Evolutionary conservation across 202 grass and related monocot genomes (phyloP).

Genomic region (Cymbopogon flexuosus): DNA sequence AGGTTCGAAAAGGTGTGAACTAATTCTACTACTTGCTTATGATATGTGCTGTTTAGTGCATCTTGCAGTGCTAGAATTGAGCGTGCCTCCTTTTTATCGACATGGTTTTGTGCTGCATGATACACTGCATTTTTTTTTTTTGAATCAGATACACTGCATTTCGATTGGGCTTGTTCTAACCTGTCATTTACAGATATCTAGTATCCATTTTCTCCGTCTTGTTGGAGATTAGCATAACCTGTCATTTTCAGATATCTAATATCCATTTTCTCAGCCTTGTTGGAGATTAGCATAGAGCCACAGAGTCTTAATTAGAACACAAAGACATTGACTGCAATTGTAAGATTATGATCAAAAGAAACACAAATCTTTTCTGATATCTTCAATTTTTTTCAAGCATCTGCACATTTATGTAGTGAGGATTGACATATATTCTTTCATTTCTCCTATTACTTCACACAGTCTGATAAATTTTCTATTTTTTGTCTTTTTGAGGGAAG

Average conservation of each 20-base stretch:
- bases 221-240: neutral
- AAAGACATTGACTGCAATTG: neutral
- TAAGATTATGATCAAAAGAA: conserved; percentile 7
- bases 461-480: conserved; percentile 15
- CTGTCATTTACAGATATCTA: neutral
- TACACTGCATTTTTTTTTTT: neutral
- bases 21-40: conserved; percentile 9
- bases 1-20: conserved; percentile 66
- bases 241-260: conserved; percentile 13
- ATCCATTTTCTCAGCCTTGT: neutral
- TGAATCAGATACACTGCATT: too few relatives aligned
- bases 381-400: neutral
- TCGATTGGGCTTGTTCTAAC: neutral
- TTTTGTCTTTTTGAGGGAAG: neutral
- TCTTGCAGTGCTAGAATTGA: neutral
- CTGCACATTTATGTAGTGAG: conserved; percentile 1
- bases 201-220: conserved; percentile 6
- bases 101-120: neutral
- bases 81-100: neutral
- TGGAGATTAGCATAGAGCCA: neutral
- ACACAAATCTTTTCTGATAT: neutral
- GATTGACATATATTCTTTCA: neutral
- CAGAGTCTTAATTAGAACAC: neutral
- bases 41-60: neutral
- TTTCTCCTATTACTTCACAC: neutral